Conservation (phyloP, 768 basidiomycete species). For the Hericium alpestre region DNA sequence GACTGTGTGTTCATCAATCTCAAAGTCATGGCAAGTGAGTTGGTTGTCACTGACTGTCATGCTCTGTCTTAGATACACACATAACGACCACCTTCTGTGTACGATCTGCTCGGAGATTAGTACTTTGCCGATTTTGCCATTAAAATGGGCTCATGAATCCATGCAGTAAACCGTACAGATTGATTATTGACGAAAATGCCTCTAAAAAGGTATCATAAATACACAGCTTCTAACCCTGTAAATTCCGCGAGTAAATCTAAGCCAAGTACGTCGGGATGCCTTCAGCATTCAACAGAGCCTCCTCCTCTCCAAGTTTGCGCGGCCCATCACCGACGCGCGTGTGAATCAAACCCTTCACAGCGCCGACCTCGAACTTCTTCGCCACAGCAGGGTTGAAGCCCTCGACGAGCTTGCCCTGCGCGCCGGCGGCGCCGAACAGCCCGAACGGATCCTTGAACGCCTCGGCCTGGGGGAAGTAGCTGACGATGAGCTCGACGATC, state of each 20-base stretch:
- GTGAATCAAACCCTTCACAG: slow-evolving; percentile 85
- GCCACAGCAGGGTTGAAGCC: slow-evolving; percentile 78
- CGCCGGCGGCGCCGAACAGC: slow-evolving; percentile 37
- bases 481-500: slow-evolving; percentile 64
- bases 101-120: no score
- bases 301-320: slow-evolving; percentile 48
- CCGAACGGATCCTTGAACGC: slow-evolving; percentile 69
- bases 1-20: no score
- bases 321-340: slow-evolving; percentile 92
- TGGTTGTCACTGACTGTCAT: no score
- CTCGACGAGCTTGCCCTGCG: slow-evolving; percentile 41
- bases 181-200: no score
- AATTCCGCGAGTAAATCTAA: slow-evolving; percentile 28
- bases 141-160: no score
- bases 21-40: no score
- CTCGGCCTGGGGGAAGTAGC: slow-evolving; percentile 81
- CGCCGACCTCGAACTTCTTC: slow-evolving; percentile 59
- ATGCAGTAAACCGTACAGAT: no score
- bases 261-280: slow-evolving; percentile 58
- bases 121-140: no score
- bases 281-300: slow-evolving; percentile 52
- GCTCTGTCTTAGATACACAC: no score
- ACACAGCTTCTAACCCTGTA: slow-evolving; percentile 11
- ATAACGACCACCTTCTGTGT: no score
- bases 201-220: no score